Evolutionary conservation across 1,139 yeast species (phyloP), one percentile per base, ranked within the genome.

Genomic region (Kodamaea suecica): DNA sequence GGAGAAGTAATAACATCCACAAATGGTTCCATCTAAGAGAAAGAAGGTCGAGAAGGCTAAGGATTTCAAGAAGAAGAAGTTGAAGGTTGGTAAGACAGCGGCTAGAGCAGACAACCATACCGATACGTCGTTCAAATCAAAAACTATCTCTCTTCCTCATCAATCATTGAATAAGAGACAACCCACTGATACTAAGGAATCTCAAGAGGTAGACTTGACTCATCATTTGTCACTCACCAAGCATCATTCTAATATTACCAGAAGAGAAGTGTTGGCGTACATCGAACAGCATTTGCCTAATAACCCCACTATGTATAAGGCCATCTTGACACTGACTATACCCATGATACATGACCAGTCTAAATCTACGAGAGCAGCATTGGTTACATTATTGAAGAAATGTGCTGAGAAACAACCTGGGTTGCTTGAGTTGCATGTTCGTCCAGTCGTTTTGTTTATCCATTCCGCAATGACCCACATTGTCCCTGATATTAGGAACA

Each of bases 401-500:
- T 65, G 82, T 27, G 75, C 77, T 1, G 51, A 56, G 11, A 61
- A 62, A 14, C 82, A 79, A 43, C 70, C 74, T 0, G 77, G 77
- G 5, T 63, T 80, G n/a, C 61, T 84, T 40, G 77, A 74, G 39
- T 66, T 88, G 15, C 94, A 90, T 58, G 70, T 82, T 33, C 68
- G 80, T 20, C 64, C 81, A 5, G 59, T 90, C 3, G 72, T 84
- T 23, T 65, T 92, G 21, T 90, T 84, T 53, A 70, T 90, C n/a
- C 84, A 84, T 49, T 82, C 94, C 36, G 95, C 96, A 10, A 92
- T 92, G 97, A 85, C 97, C 12, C 97, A 92, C 53, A 83, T 92
- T 30, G 75, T 73, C 25, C 81, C 90, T 1, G 79, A 78, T 6
- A 78, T 88, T 26, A 73, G 95, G 31, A 75, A 76, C 35, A 84